Conservation (phyloP, 805 yeast species). For the Saturnispora kantuleensis region DNA sequence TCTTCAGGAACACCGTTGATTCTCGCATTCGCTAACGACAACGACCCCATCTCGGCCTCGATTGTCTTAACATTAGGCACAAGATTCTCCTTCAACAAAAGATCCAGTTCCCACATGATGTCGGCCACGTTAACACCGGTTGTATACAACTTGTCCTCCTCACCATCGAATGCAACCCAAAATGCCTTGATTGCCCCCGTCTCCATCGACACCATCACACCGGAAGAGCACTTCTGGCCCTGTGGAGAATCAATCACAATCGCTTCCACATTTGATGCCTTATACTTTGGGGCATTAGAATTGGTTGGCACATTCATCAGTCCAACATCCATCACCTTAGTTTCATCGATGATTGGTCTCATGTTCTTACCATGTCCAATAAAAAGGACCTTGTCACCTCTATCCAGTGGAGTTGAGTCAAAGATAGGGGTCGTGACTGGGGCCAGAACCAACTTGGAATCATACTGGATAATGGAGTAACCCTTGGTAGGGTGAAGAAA, state of each 20-base stretch:
- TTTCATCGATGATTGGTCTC: slow-evolving; percentile 63
- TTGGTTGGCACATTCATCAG: slow-evolving; percentile 65
- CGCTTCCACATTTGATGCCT: slow-evolving; percentile 78
- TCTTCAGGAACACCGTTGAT: slow-evolving; percentile 79
- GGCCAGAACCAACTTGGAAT: slow-evolving; percentile 63
- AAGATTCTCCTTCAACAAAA: slow-evolving; percentile 32
- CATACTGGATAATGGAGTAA: slow-evolving; percentile 75
- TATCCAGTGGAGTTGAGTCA: slow-evolving; percentile 42
- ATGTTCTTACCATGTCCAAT: slow-evolving; percentile 69
- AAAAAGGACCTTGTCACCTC: slow-evolving; percentile 72
- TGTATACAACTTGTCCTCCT: slow-evolving; percentile 52
- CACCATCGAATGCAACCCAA: slow-evolving; percentile 82
- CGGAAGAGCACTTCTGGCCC: slow-evolving; percentile 64
- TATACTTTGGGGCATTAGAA: slow-evolving; percentile 62
- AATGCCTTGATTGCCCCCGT: slow-evolving; percentile 76
- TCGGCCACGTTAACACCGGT: slow-evolving; percentile 74
- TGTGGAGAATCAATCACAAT: slow-evolving; percentile 63
- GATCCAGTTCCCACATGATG: slow-evolving; percentile 44
- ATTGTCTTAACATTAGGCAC: slow-evolving; percentile 54
- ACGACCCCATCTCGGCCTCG: slow-evolving; percentile 68
- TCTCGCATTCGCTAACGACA: slow-evolving; percentile 66
- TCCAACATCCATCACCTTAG: slow-evolving; percentile 67
- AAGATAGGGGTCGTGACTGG: slow-evolving; percentile 62
- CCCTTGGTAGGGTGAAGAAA: slow-evolving; percentile 84
- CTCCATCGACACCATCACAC: slow-evolving; percentile 56